phyloP scores from a whole-genome alignment of 2,329 filamentous ascomycete species.

The Ceratocystis colombiana region DNA sequence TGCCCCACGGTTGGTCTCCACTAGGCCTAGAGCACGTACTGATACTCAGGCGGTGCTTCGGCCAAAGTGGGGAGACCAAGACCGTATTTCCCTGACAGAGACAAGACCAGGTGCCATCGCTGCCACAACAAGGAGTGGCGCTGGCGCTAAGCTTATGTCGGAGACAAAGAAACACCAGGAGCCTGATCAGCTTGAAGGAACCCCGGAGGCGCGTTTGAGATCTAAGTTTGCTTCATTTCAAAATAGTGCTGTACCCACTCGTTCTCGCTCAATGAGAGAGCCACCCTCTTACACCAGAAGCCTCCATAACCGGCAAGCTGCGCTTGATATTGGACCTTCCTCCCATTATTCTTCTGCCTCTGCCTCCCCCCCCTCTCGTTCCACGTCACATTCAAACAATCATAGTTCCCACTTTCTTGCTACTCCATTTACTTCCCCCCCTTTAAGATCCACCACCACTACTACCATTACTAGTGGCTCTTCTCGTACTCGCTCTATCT shows the following conservation, averaged over 20 bases:
- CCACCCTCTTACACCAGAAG: conserved; percentile 16
- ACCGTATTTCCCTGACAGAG: background rate
- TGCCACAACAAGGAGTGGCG: conserved; percentile 8
- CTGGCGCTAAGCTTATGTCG: conserved; percentile 10
- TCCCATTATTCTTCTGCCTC: conserved; percentile 13
- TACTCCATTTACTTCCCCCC: conserved; percentile 15
- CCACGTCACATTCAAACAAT: conserved; percentile 19
- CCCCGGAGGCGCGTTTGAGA: conserved; percentile 16
- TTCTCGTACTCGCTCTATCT: conserved; percentile 13
- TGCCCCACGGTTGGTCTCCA: background rate
- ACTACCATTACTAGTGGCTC: conserved; percentile 8
- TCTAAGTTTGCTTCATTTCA: conserved; percentile 16
- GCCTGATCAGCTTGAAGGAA: conserved; percentile 25
- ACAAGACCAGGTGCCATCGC: conserved; percentile 12
- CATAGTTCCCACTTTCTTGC: conserved; percentile 19
- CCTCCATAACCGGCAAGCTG: conserved; percentile 10
- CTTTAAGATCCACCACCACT: conserved; percentile 12
- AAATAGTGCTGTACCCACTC: conserved; percentile 20
- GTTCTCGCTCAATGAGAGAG: conserved; percentile 19
- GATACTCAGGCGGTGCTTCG: conserved; percentile 11
- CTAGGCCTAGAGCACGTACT: conserved; percentile 6
- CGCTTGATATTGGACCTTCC: conserved; percentile 13
- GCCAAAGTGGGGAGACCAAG: conserved; percentile 6
- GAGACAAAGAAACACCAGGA: conserved; percentile 18
- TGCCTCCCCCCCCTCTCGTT: background rate